Conservation (phyloP, 352 stramenopile species). For the Globisporangium barbulae region DNA sequence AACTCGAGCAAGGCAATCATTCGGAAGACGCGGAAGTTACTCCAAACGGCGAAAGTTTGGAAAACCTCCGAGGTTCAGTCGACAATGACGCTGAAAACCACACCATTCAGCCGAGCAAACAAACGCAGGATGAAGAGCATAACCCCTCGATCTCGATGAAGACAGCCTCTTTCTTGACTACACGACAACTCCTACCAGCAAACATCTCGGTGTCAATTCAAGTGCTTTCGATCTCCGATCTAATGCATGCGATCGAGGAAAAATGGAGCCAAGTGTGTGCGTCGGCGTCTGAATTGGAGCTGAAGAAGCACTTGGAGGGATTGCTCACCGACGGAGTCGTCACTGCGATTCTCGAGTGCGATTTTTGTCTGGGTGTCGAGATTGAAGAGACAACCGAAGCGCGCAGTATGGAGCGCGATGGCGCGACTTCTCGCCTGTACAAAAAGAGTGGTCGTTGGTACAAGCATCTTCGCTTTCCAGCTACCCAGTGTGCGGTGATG, state of each 20-base stretch:
- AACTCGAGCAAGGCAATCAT: not conserved
- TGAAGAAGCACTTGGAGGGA: slow-evolving; percentile 14
- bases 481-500: not conserved
- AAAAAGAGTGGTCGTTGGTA: slow-evolving; percentile 10
- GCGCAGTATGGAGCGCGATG: not conserved
- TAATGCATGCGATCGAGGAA: slow-evolving; percentile 16
- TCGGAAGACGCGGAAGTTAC: not conserved
- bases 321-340: not conserved
- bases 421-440: not conserved
- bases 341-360: slow-evolving; percentile 7
- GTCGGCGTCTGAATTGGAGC: not conserved
- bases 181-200: slow-evolving; percentile 9
- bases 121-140: not conserved
- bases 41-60: not conserved
- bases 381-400: slow-evolving; percentile 4
- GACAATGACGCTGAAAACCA: not conserved
- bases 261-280: slow-evolving; percentile 9
- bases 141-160: not conserved
- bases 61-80: not conserved
- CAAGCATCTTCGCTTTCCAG: slow-evolving; percentile 4
- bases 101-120: not conserved
- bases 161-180: slow-evolving; percentile 4
- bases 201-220: slow-evolving; percentile 5
- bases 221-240: slow-evolving; percentile 7
- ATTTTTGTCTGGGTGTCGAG: slow-evolving; percentile 10